Percentiles rank a stretch among this genome's conserved stretches.
Conservation (phyloP, 139 green algal genomes). For the Coelastrella sp. region DNA sequence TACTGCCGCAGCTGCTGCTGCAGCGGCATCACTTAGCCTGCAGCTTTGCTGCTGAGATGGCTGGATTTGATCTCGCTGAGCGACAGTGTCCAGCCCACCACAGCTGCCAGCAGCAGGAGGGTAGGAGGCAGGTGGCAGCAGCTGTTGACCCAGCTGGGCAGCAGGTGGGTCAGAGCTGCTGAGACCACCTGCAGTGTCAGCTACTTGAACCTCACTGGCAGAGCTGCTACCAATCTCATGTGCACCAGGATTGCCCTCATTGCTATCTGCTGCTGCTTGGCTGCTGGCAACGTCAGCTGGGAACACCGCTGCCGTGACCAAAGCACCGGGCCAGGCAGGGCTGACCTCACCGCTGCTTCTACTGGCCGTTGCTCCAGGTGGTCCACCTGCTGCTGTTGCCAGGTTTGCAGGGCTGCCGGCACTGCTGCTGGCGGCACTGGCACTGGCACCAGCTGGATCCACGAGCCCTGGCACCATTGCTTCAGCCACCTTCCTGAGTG, state of each 20-base stretch:
- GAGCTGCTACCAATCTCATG: not conserved
- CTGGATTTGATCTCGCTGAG: not conserved
- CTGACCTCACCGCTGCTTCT: slow-evolving; percentile 12
- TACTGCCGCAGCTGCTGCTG: slow-evolving; percentile 31
- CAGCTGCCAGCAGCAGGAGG: not conserved
- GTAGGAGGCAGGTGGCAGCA: not conserved
- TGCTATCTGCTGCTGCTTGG: not conserved
- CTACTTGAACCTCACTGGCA: not conserved
- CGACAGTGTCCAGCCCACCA: not conserved
- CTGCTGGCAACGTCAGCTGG: not conserved
- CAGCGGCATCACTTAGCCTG: not conserved
- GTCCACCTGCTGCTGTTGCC: not conserved
- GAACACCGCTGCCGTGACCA: not conserved
- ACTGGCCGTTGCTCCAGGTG: not conserved
- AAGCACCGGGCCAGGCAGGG: slow-evolving; percentile 2
- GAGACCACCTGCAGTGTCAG: not conserved
- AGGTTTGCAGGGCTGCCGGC: slow-evolving; percentile 22
- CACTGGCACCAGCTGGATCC: slow-evolving; percentile 4
- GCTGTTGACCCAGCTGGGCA: not conserved
- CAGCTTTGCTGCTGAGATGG: slow-evolving; percentile 7
- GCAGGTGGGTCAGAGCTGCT: not conserved
- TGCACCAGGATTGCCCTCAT: not conserved
- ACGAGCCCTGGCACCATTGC: slow-evolving; percentile 50
- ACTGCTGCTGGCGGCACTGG: slow-evolving; percentile 16
- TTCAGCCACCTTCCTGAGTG: slow-evolving; percentile 55